Base-by-base conservation (phyloP, 2,329 filamentous ascomycete genomes). In the Teratosphaeriaceae sp. region DNA sequence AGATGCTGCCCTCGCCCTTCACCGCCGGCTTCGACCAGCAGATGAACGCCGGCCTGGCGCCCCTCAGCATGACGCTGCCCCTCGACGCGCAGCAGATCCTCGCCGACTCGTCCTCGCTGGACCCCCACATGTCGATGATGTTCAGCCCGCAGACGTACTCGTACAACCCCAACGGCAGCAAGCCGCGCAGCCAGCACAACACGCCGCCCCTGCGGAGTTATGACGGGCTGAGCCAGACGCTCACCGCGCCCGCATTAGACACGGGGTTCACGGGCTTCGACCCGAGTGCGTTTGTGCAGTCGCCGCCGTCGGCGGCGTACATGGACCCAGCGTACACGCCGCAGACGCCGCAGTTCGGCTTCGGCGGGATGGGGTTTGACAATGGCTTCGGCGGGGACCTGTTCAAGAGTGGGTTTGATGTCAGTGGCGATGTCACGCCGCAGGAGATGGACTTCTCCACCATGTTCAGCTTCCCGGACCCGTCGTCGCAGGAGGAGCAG, bases 81-180 rank as follows among this genome's bases (percentile, higher is more conserved):
- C 58, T 69, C 3, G 71, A 79, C 50, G 66, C 73, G 1, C 74
- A 78, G 55, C 71, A 74, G 53, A 61, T 79, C 15, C 61, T 79
- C 11, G 33, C 24, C 13, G 40, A 21, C 2, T 37, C 23, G 12
- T 21, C 40, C 2, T 18, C 24, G 13, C 12, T 33, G 30, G 41
- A 38, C 13, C 38, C 37, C 2, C 23, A 7, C 18, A 44, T 49
- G 36, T 26, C 44, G 12, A 16, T 21, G 15, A 62, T 68, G 48
- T 62, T 74, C 45, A 74, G 74, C 69, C 67, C 68, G 9, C 67
- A 64, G 38, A 65, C 68, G 15, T 74, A 73, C 49, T 66, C 61
- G 2, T 73, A 71, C 58, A 66, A 68, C 47, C 67, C 65, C n/a
- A 69, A 69, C 42, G 51, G 60, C n/a, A n/a, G n/a, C 5, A 55